Percentiles rank a stretch among this genome's conserved stretches.
phyloP scores from a whole-genome alignment of 495 filamentous ascomycete species.

The Cetradonia linearis region DNA sequence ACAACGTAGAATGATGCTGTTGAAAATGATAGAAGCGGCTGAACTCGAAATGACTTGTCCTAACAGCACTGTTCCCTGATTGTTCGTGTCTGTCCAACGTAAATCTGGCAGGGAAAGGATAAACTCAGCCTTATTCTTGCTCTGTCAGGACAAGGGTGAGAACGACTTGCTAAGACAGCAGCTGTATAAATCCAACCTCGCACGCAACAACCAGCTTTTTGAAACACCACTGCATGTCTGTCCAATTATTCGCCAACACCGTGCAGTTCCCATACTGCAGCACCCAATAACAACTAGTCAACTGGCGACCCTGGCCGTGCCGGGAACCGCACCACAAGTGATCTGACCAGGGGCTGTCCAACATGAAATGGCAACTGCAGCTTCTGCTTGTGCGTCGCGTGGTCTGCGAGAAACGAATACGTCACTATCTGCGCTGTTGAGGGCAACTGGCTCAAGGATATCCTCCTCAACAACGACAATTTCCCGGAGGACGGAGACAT shows the following conservation, averaged over 20 bases:
- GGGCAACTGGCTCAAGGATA: not conserved
- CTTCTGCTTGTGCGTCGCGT: conserved; percentile 7
- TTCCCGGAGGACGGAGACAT: not conserved
- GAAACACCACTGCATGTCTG: not conserved
- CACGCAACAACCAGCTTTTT: not conserved
- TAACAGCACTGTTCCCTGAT: conserved; percentile 1
- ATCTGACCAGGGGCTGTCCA: not conserved
- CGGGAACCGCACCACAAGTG: conserved; percentile 2
- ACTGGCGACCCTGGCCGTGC: not conserved
- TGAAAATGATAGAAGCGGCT: conserved; percentile 8
- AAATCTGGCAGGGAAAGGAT: conserved; percentile 1
- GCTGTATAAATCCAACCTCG: no score
- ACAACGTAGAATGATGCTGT: not conserved
- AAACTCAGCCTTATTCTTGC: conserved; percentile 1
- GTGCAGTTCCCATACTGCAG: not conserved
- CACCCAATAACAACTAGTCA: not conserved
- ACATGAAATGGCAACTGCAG: conserved; percentile 13
- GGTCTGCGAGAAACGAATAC: not conserved
- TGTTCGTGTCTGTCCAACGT: not conserved
- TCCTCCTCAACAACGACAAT: not conserved
- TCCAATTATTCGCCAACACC: conserved; percentile 1
- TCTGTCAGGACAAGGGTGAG: not conserved
- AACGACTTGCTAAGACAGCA: not conserved
- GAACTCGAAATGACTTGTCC: not conserved
- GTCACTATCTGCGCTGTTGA: not conserved